These are phyloP conservation scores for Dioscorea zingiberensis DNA, from an alignment of 106 monocot species.

Conservation along the genomic window DNA sequence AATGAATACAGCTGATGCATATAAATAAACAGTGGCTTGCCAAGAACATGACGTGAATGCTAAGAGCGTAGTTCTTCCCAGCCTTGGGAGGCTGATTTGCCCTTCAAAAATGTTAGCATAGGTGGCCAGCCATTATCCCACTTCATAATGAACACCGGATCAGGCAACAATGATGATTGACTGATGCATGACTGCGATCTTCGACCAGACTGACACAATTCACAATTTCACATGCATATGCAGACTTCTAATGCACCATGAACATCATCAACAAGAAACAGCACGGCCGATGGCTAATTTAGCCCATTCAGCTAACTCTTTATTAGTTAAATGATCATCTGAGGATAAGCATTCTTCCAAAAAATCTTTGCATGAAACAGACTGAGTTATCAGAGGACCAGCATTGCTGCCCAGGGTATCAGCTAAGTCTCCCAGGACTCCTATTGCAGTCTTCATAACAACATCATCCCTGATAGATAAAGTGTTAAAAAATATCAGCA, in stretches of 20 bases:
- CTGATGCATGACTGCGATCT: slow-evolving; percentile 24
- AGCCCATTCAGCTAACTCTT: slow-evolving; percentile 39
- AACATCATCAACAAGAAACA: slow-evolving; percentile 25
- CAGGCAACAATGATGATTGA: slow-evolving; percentile 1
- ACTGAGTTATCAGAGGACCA: slow-evolving; percentile 31
- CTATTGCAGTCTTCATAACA: slow-evolving; percentile 31
- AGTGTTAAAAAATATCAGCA: not conserved
- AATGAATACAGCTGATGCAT: not conserved
- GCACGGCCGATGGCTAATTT: slow-evolving; percentile 28
- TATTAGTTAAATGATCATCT: slow-evolving; percentile 28
- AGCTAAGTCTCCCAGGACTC: slow-evolving; percentile 32
- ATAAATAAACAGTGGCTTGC: not conserved
- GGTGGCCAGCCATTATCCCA: not conserved
- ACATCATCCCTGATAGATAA: slow-evolving; percentile 24
- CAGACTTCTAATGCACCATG: not conserved
- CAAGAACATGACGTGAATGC: not conserved
- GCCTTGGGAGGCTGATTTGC: not conserved
- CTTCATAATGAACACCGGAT: not conserved
- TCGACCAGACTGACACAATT: slow-evolving; percentile 12
- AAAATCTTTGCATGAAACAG: slow-evolving; percentile 30
- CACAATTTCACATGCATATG: slow-evolving; percentile 23
- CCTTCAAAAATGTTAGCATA: slow-evolving; percentile 4
- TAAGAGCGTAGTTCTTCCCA: not conserved
- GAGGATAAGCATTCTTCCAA: slow-evolving; percentile 37
- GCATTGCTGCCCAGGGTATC: slow-evolving; percentile 36